Evolutionary conservation across 2,329 filamentous ascomycete species (phyloP), one percentile per base, ranked within the genome.

Genomic region (Colletotrichum higginsianum): DNA sequence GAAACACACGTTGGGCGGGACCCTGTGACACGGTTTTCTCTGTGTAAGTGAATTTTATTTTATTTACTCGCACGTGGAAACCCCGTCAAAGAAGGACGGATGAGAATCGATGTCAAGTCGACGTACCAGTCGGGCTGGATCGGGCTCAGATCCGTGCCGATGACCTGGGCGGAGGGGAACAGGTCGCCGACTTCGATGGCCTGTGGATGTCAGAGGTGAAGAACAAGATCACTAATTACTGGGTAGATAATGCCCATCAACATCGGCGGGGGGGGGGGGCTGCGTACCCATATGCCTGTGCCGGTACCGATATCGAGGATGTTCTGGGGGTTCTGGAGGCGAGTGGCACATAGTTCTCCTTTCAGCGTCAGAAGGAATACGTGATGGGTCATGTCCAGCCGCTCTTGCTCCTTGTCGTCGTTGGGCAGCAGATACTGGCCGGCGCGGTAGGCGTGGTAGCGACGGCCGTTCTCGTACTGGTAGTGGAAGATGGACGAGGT

Each of bases 121-220:
- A 56, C 47, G 15, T 16, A 77, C 76, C 75, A 78, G 42, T 69
- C 50, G 1, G 74, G 64, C 47, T 78, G 76, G 4, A 78, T 78
- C 8, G 76, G 76, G 40, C 74, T 77, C 38, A 79, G 60, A n/a
- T 78, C 77, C 5, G 73, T 76, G 1, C 76, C 77, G 9, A 75
- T 75, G 1, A 79, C 70, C 26, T 76, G 80, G 7, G 90, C 82
- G 3, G 85, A 77, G 15, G 91, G 91, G 71, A 90, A 92, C 58
- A 84, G 76, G 74, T 90, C 88, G 75, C 89, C 90, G 82, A 93
- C 87, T 76, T 92, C 88, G 65, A 93, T 90, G 12, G 90, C 89
- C 62, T 21, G 11, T 21, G 42, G 2, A 4, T 40, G 53, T 56
- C 18, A 56, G 16, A 56, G 26, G 26, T 26, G 26, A 4, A 26